phyloP scores from a whole-genome alignment of 306 rosid species.

The Glycine soja region DNA sequence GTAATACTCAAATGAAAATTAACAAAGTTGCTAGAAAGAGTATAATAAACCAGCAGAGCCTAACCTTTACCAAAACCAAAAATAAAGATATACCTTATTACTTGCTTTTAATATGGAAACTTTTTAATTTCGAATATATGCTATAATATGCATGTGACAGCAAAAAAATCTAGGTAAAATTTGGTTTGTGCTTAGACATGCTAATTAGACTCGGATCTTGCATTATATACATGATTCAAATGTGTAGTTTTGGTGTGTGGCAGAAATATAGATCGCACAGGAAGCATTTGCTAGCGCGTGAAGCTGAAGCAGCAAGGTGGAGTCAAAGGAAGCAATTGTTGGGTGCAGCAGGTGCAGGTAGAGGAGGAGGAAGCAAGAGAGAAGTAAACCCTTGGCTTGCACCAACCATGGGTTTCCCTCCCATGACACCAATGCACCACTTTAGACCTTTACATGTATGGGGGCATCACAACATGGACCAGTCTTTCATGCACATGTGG shows the following conservation, averaged over 20 bases:
- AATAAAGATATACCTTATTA: neutral
- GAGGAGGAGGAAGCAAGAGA: slow-evolving; percentile 57
- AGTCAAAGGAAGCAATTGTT: slow-evolving; percentile 75
- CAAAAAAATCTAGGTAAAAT: too few species aligned
- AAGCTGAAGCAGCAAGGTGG: slow-evolving; percentile 96
- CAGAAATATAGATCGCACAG: slow-evolving; percentile 95
- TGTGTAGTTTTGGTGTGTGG: neutral
- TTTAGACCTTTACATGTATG: slow-evolving; percentile 92
- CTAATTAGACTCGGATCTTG: neutral
- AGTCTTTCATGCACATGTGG: slow-evolving; percentile 69
- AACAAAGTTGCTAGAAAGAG: neutral
- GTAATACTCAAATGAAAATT: neutral
- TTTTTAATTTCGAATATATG: neutral
- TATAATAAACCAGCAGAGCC: neutral
- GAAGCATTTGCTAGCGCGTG: slow-evolving; percentile 91
- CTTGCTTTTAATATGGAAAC: neutral
- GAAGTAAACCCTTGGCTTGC: slow-evolving; percentile 70
- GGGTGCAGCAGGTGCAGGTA: slow-evolving; percentile 33
- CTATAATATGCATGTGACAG: too few species aligned
- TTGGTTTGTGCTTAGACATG: too few species aligned
- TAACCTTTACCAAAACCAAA: neutral
- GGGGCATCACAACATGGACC: slow-evolving; percentile 90
- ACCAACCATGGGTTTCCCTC: slow-evolving; percentile 91
- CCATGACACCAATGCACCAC: slow-evolving; percentile 61
- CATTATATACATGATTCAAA: neutral